Conservation (phyloP, 169 alveolate species). For the Theileria equi region DNA sequence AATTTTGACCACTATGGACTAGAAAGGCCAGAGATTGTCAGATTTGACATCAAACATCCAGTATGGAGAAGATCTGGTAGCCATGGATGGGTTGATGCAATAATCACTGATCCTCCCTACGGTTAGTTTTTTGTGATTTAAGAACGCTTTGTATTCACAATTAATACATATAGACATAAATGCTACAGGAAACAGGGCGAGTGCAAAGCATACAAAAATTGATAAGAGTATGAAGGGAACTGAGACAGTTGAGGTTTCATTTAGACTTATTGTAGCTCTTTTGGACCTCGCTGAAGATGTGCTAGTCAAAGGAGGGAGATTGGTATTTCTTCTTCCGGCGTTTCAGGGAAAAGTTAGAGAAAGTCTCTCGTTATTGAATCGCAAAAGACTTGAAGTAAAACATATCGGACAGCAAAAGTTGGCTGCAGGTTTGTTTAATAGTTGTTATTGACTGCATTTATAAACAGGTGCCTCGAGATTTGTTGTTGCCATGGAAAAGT, state of each 20-base stretch:
- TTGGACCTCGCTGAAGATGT: slow-evolving; percentile 62
- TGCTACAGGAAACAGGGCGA: slow-evolving; percentile 44
- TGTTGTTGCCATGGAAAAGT: slow-evolving; percentile 18
- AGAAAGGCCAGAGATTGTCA: slow-evolving; percentile 64
- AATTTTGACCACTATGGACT: slow-evolving; percentile 65
- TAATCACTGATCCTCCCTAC: slow-evolving; percentile 97
- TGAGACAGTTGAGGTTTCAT: slow-evolving; percentile 5
- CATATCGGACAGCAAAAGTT: slow-evolving; percentile 48
- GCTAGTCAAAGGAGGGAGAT: slow-evolving; percentile 75
- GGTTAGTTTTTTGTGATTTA: slow-evolving; percentile 71
- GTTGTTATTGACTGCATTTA: too few relatives aligned
- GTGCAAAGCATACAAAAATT: slow-evolving; percentile 30
- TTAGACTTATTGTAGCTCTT: slow-evolving; percentile 28
- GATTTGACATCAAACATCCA: slow-evolving; percentile 43
- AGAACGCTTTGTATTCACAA: not conserved
- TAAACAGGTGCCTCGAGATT: slow-evolving; percentile 48
- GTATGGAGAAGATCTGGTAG: slow-evolving; percentile 7
- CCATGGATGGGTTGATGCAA: slow-evolving; percentile 88
- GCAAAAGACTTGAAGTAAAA: slow-evolving; percentile 5
- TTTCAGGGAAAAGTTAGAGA: slow-evolving; percentile 10
- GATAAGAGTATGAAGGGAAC: slow-evolving; percentile 5
- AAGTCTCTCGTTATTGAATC: slow-evolving; percentile 4
- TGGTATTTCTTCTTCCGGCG: slow-evolving; percentile 79
- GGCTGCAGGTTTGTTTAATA: slow-evolving; percentile 30
- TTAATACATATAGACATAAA: too few relatives aligned